Conservation (phyloP, 1,284 basidiomycete species). For the Xanthoconium separans region DNA sequence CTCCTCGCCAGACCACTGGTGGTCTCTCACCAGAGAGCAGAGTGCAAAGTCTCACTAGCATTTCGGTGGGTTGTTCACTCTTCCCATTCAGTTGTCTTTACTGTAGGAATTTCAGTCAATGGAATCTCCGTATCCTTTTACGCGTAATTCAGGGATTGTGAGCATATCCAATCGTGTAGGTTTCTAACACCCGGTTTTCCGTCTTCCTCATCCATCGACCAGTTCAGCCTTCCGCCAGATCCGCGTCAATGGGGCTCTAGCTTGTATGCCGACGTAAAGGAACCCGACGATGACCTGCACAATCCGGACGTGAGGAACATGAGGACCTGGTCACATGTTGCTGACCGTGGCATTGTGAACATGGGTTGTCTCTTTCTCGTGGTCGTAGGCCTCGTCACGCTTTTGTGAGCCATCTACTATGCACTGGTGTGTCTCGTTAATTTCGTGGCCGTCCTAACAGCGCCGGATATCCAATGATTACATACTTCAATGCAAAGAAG, state of each 20-base stretch:
- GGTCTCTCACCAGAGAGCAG: conserved; percentile 21
- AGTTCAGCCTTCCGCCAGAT: conserved; percentile 55
- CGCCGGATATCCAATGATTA: conserved; percentile 53
- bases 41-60: conserved; percentile 28
- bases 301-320: conserved; percentile 42
- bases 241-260: conserved; percentile 54
- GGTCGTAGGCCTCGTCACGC: conserved; percentile 43
- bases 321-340: conserved; percentile 29
- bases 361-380: conserved; percentile 63
- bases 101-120: conserved; percentile 17
- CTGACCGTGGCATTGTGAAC: conserved; percentile 57
- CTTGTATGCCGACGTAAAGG: conserved; percentile 45
- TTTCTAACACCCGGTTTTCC: background rate
- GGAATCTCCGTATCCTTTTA: conserved; percentile 30
- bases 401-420: conserved; percentile 46
- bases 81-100: background rate
- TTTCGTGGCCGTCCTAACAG: conserved; percentile 29
- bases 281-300: conserved; percentile 57
- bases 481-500: conserved; percentile 44
- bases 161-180: conserved; percentile 26
- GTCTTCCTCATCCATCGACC: conserved; percentile 1
- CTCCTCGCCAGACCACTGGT: background rate
- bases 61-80: conserved; percentile 20
- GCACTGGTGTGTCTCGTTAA: background rate
- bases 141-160: conserved; percentile 14